A percentile compares a stretch with the other conserved stretches of the same genome.
These are phyloP conservation scores for Phytophthora sp. DNA, from an alignment of 352 stramenopile species.

Conservation along the genomic window DNA sequence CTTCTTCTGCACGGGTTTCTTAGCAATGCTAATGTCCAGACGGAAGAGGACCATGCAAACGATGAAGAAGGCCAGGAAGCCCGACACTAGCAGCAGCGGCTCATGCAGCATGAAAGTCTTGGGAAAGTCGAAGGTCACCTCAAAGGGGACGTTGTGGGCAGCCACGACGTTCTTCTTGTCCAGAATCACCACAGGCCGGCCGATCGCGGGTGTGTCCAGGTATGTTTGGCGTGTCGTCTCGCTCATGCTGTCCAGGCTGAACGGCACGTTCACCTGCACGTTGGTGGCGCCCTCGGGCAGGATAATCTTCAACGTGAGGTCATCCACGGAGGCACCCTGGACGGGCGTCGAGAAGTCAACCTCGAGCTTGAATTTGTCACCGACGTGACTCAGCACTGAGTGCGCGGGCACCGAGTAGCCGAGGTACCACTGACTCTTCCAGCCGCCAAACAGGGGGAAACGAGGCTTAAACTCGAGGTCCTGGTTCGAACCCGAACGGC, in stretches of 20 bases:
- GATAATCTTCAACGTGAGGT: constrained; percentile 89
- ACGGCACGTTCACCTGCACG: constrained; percentile 79
- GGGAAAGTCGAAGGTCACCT: constrained; percentile 89
- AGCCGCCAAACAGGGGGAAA: constrained; percentile 90
- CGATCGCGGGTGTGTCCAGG: constrained; percentile 81
- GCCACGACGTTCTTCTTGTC: constrained; percentile 87
- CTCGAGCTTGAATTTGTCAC: constrained; percentile 82
- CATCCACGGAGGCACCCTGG: constrained; percentile 79
- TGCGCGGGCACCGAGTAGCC: constrained; percentile 88
- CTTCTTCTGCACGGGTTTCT: constrained; percentile 50
- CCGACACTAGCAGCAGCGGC: constrained; percentile 84
- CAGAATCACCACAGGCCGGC: constrained; percentile 82
- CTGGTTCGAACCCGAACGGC: constrained; percentile 48
- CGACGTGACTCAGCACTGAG: constrained; percentile 69
- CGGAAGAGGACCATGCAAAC: constrained; percentile 88
- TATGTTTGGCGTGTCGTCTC: constrained; percentile 83
- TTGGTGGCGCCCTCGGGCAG: constrained; percentile 83
- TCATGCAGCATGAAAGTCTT: constrained; percentile 86
- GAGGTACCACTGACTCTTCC: constrained; percentile 91
- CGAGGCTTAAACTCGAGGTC: constrained; percentile 85
- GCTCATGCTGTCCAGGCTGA: constrained; percentile 61
- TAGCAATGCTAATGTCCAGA: constrained; percentile 79
- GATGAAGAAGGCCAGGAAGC: constrained; percentile 85
- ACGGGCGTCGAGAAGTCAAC: constrained; percentile 88
- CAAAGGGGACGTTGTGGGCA: constrained; percentile 84